Base-by-base conservation (phyloP, 2,329 filamentous ascomycete genomes). In the Fonsecaea monophora region DNA sequence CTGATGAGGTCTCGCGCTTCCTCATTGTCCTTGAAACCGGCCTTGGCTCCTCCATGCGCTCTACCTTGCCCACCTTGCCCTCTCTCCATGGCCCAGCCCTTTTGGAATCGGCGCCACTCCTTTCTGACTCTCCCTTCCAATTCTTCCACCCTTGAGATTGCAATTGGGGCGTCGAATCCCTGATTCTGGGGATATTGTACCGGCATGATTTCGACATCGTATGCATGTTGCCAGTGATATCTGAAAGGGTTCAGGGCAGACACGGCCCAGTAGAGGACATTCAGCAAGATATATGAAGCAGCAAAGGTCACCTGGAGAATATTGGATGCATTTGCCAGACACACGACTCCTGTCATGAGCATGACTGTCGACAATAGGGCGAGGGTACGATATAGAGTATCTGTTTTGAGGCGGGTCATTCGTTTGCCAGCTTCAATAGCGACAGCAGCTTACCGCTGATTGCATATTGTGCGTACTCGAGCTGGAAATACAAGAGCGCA, bases 301-400 rank as follows among this genome's bases (percentile, higher is more conserved):
- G 85, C 86, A 66, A 89, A 85, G 10, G 86, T 83, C 9, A 85
- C 82, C 75, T 90, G 87, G 67, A 85, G 84, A 53, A 82, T 80
- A 81, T 86, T 88, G n/a, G 82, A 82, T 75, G 86, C 87, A 73
- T 89, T 89, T 1, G 86, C 87, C 38, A 90, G 76, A 13, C 88
- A 77, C 12, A 89, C 85, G 10, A 89, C 85, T 1, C 84, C 82
- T 3, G 85, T 73, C 87, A 89, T 89, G 53, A 89, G 81, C 32
- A 89, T 70, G 8, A 86, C 81, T 8, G 87, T 89, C 38, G 85
- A 86, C 1, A 84, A 50, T 0, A 82, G 86, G 77, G 89, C 87
- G 7, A 88, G 80, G 0, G 80, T 74, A 21, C 84, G 82, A 73
- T 88, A 87, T 1, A 72, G 71, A n/a, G 73, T 77, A 34, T 76